Evolutionary conservation across 345 rosid species (phyloP).

Genomic region (Arabidopsis suecica): DNA sequence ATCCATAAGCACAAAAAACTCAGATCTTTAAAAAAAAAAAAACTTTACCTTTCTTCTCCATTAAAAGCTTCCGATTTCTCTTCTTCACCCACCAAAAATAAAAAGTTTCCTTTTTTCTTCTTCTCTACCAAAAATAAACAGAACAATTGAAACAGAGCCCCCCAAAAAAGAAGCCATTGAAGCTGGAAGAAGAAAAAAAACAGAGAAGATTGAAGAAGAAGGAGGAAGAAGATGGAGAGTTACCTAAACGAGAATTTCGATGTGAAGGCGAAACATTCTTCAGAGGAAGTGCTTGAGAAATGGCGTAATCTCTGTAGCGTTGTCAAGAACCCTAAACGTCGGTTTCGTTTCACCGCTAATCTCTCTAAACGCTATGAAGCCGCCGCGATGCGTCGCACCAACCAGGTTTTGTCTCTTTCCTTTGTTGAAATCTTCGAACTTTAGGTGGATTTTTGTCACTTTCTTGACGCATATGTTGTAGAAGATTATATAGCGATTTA

Average conservation of each 20-base stretch:
- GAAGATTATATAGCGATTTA: conserved; percentile 18
- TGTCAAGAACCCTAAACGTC: conserved; percentile 86
- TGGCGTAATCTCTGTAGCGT: conserved; percentile 76
- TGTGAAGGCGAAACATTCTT: conserved; percentile 69
- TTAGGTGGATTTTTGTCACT: neutral
- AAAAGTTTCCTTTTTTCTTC: neutral
- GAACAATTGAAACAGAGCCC: conserved; percentile 19
- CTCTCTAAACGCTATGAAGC: conserved; percentile 88
- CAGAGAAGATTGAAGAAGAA: neutral
- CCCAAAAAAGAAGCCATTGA: conserved; percentile 3
- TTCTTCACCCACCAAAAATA: conserved; percentile 36
- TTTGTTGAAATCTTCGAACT: neutral
- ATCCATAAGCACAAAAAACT: conserved; percentile 25
- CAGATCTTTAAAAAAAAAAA: conserved; percentile 8
- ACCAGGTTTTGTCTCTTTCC: conserved; percentile 53
- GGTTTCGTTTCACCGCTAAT: conserved; percentile 89
- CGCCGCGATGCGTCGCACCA: conserved; percentile 85
- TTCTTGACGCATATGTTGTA: neutral
- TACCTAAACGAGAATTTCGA: conserved; percentile 68
- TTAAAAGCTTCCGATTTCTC: conserved; percentile 42
- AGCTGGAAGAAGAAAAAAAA: conserved; percentile 19
- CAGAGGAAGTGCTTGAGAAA: conserved; percentile 66
- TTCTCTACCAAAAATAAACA: conserved; percentile 32
- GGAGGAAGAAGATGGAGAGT: conserved; percentile 58
- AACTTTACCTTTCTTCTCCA: conserved; percentile 31